Evolutionary conservation across 2,329 filamentous ascomycete species (phyloP), one percentile per base, ranked within the genome.

Genomic region (Capronia epimyces): DNA sequence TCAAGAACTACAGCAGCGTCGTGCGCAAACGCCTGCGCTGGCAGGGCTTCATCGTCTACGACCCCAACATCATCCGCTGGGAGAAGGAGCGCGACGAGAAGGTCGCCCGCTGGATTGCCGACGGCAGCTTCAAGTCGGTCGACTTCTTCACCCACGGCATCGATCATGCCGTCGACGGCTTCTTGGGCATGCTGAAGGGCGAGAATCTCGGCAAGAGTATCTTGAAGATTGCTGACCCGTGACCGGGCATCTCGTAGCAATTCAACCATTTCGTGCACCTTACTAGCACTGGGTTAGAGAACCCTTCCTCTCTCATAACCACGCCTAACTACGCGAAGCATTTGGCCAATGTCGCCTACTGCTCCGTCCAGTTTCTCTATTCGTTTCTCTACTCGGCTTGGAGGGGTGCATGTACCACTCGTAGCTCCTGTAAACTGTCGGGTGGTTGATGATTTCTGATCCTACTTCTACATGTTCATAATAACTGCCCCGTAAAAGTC

Each of bases 141-240:
- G 70, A 84, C 54, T 70, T 75, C 60, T 66, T 83, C 16, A 87
- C 82, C 0, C 75, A 83, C 50, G 84, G 86, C 15, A 87, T 89
- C 51, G 86, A 89, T 54, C 79, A 83, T 52, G 83, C 81, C 0
- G 69, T 79, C 3, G 77, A 87, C 41, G 86, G 82, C 0, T 75
- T 90, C 50, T 66, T 88, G 5, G 83, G 79, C 8, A 80, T 89
- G 75, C 70, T 89, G n/a, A 67, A 76, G 62, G 86, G 86, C 36
- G 75, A 83, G 66, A 89, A 89, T 70, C 87, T 89, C 67, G 86
- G 86, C 55, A 90, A 90, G 77, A 82, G 85, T 12, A 76, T 89
- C 18, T 61, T 89, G 60, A 82, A 84, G 71, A 78, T 81, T 40
- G 53, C 58, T 18, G 54, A 61, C 22, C 53, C 56, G 13, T 46